These are phyloP conservation scores for Pythium rishiriense DNA, from an alignment of 352 stramenopile genomes.

Conservation along the genomic window DNA sequence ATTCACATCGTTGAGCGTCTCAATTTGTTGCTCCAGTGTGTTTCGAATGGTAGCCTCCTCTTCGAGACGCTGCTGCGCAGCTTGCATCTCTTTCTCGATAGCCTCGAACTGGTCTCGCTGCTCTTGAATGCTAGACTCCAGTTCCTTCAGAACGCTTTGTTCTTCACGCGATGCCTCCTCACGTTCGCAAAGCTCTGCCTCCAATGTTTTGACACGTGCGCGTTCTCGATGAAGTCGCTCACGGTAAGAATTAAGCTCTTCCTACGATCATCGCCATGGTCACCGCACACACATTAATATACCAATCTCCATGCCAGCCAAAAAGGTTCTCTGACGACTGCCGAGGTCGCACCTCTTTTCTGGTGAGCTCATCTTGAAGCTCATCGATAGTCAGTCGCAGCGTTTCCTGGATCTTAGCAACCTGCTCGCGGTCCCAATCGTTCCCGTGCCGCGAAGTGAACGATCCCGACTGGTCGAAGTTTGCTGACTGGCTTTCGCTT, in stretches of 20 bases:
- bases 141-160: slow-evolving; percentile 37
- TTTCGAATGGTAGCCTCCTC: slow-evolving; percentile 55
- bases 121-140: slow-evolving; percentile 57
- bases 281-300: not conserved
- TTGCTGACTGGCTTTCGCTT: not conserved
- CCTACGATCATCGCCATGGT: slow-evolving; percentile 16
- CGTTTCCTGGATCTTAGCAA: slow-evolving; percentile 69
- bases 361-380: slow-evolving; percentile 72
- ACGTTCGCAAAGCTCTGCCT: slow-evolving; percentile 44
- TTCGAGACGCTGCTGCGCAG: slow-evolving; percentile 44
- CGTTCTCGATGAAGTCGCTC: slow-evolving; percentile 60
- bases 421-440: slow-evolving; percentile 73
- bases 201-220: slow-evolving; percentile 52
- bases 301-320: too few relatives aligned
- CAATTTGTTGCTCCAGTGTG: slow-evolving; percentile 64
- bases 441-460: not conserved
- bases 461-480: not conserved
- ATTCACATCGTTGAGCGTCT: slow-evolving; percentile 78
- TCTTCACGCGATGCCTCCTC: slow-evolving; percentile 40
- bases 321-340: too few relatives aligned
- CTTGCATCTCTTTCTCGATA: slow-evolving; percentile 55
- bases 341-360: slow-evolving; percentile 49
- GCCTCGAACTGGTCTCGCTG: slow-evolving; percentile 55
- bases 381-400: slow-evolving; percentile 74
- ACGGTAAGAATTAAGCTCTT: slow-evolving; percentile 44